These are phyloP conservation scores for Diaporthe velutina DNA, from an alignment of 2,329 filamentous ascomycete species.

Conservation along the genomic window DNA sequence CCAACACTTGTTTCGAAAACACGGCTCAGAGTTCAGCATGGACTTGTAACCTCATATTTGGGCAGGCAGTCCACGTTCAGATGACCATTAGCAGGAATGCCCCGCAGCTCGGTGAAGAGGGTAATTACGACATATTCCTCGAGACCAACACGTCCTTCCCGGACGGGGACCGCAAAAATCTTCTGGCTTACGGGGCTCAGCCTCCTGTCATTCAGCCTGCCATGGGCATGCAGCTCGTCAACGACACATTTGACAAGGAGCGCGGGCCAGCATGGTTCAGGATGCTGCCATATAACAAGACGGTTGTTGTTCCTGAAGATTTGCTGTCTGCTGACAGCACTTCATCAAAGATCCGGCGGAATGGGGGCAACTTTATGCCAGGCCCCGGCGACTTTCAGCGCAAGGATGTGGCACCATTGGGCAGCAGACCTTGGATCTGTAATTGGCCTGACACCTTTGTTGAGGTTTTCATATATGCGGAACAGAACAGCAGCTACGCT, in stretches of 20 bases:
- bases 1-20: constrained; percentile 70
- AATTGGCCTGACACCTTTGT: constrained; percentile 68
- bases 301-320: constrained; percentile 63
- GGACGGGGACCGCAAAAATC: constrained; percentile 44
- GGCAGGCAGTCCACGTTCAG: constrained; percentile 52
- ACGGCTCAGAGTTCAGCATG: constrained; percentile 69
- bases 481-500: constrained; percentile 60
- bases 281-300: constrained; percentile 67
- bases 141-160: constrained; percentile 53
- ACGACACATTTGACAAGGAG: constrained; percentile 61
- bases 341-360: constrained; percentile 44
- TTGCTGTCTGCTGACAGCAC: constrained; percentile 47
- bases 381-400: constrained; percentile 50
- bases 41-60: constrained; percentile 69
- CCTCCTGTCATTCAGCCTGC: constrained; percentile 59
- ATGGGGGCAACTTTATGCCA: constrained; percentile 34
- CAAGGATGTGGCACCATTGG: constrained; percentile 55
- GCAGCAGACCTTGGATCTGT: constrained; percentile 71
- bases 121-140: constrained; percentile 57
- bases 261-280: constrained; percentile 68
- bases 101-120: constrained; percentile 43
- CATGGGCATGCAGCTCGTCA: constrained; percentile 60
- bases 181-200: constrained; percentile 66
- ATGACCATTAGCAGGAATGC: constrained; percentile 54
- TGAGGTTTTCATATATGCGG: constrained; percentile 69